phyloP scores from a whole-genome alignment of 1,139 yeast species.

The Blastobotrys ciferrii region DNA sequence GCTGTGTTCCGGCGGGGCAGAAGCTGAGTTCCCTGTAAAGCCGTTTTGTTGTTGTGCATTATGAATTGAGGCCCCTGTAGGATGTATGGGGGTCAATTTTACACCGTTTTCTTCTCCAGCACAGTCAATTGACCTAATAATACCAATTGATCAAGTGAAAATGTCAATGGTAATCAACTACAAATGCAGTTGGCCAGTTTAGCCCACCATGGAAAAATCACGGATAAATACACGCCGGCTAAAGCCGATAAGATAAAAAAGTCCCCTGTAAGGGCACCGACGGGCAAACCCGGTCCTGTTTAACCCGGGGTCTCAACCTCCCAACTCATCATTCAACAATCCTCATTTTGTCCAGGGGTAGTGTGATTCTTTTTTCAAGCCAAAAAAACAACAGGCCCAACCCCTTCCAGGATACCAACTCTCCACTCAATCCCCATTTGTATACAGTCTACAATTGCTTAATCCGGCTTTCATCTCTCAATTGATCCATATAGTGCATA shows the following conservation, averaged over 20 bases:
- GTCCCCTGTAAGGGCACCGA: background rate
- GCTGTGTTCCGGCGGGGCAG: background rate
- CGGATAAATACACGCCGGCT: background rate
- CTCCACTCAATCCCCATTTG: no score
- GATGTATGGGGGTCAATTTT: background rate
- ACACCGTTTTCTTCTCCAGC: no score
- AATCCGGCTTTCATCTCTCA: no score
- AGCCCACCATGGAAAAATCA: background rate
- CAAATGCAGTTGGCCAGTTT: background rate
- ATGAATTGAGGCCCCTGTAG: background rate
- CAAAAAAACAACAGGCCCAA: no score
- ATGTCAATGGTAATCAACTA: background rate
- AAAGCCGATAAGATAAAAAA: background rate
- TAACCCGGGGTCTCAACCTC: background rate
- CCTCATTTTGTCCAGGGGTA: no score
- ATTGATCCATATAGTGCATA: no score
- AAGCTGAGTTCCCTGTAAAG: background rate
- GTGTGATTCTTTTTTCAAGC: no score
- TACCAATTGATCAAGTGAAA: background rate
- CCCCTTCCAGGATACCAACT: no score
- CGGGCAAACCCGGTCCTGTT: background rate
- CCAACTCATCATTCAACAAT: no score
- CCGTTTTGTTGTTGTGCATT: background rate
- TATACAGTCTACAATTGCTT: no score
- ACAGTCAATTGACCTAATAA: background rate